These are phyloP conservation scores for Torulaspora globosa DNA, from an alignment of 1,139 yeast genomes.

Conservation along the genomic window DNA sequence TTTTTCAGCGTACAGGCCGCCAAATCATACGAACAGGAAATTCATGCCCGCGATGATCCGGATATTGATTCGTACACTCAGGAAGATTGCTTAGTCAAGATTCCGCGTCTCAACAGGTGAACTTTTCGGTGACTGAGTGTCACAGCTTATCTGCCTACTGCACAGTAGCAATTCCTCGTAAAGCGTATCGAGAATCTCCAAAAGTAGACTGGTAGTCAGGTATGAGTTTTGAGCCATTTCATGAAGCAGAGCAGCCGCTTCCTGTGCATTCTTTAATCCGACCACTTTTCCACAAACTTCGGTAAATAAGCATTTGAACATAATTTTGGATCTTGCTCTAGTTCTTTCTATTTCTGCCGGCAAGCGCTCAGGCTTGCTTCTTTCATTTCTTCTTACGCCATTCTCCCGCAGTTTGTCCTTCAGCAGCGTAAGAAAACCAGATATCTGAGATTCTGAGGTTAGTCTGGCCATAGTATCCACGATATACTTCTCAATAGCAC, in stretches of 20 bases:
- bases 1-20: constrained; percentile 25
- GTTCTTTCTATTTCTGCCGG: constrained; percentile 45
- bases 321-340: constrained; percentile 50
- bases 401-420: constrained; percentile 55
- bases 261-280: constrained; percentile 60
- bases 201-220: constrained; percentile 60
- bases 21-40: constrained; percentile 8
- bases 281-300: constrained; percentile 73
- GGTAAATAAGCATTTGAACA: constrained; percentile 54
- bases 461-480: constrained; percentile 45
- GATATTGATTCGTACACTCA: constrained; percentile 8
- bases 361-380: constrained; percentile 21
- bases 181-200: constrained; percentile 51
- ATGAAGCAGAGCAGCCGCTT: constrained; percentile 59
- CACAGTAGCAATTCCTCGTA: constrained; percentile 16
- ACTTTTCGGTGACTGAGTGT: neutral
- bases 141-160: neutral
- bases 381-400: constrained; percentile 30
- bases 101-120: constrained; percentile 13
- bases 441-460: constrained; percentile 49
- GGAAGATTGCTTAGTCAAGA: constrained; percentile 16
- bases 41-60: constrained; percentile 3
- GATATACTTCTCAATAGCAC: constrained; percentile 76
- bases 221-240: constrained; percentile 70
- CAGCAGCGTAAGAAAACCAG: constrained; percentile 44